Percentiles rank a stretch among this genome's conserved stretches.
phyloP scores from a whole-genome alignment of 495 filamentous ascomycete species.

The Astrocystis sublimbata region DNA sequence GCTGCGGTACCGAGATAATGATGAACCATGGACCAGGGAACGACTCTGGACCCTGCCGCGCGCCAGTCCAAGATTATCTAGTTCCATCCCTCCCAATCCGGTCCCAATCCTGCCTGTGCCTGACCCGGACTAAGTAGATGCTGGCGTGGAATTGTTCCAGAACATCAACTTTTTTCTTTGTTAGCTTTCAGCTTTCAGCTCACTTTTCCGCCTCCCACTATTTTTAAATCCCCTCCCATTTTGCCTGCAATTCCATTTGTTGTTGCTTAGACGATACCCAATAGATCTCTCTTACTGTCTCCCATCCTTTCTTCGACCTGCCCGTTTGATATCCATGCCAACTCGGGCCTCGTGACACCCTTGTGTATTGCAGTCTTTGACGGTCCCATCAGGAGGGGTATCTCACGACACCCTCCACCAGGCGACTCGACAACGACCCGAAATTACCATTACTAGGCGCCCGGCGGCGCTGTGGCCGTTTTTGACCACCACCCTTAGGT shows the following conservation, averaged over 20 bases:
- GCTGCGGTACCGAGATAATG: background rate
- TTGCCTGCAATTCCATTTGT: background rate
- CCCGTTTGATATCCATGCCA: background rate
- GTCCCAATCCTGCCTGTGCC: no score
- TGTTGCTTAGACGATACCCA: conserved; percentile 8
- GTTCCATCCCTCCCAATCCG: no score
- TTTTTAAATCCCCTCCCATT: background rate
- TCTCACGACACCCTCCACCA: background rate
- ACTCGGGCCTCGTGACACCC: no score
- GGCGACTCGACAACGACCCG: no score
- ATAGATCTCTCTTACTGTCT: background rate
- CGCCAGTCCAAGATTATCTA: background rate
- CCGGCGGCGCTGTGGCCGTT: background rate
- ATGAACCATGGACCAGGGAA: background rate
- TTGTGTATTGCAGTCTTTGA: no score
- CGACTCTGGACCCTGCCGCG: background rate
- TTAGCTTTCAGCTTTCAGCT: background rate
- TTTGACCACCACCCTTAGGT: background rate
- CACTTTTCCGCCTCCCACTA: background rate
- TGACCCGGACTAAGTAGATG: no score
- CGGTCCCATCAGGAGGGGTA: background rate
- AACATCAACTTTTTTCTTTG: background rate
- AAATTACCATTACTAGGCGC: background rate
- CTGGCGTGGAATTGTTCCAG: background rate
- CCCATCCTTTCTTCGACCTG: background rate